Evolutionary conservation across 225 moss, liverwort and hornwort species (phyloP), one percentile per base, ranked within the genome.

Genomic region (Antitrichia curtipendula): DNA sequence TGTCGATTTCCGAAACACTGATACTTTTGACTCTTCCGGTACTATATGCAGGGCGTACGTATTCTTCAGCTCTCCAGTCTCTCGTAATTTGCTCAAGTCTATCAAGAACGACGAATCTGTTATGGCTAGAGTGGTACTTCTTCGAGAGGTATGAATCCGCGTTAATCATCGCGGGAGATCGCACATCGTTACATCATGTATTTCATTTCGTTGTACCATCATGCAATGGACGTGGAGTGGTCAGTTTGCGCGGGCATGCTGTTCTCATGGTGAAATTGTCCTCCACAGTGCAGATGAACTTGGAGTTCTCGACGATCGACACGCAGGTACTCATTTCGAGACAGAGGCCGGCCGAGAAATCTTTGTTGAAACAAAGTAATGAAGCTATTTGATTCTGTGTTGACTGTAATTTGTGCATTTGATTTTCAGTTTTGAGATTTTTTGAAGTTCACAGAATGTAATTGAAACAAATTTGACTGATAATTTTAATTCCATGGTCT

Each of bases 21-120:
- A 88, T 68, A 36, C 11, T 85, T 81, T 84, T 78, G 41, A 53
- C 38, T 89, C 59, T 85, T 22, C 31, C 32, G 85, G 80, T 59
- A 49, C 28, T 80, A 41, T 75, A 71, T 85, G 74, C 95, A 99
- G 99, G 90, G 95, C 95, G 20, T 96, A 91, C 64, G 88, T 99
- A 23, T 99, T 96, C 89, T 97, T 99, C 85, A 99, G 99, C 91
- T 97, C 99, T 17, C 92, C 99, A 36, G 83, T 97, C 78, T 75
- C 88, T 86, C 95, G 92, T 68, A 92, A 94, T 77, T 89, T 95
- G 86, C 90, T 99, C 72, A 93, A 95, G 90, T 86, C 87, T 59
- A 95, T 99, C 41, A 99, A 96, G 85, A 90, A 91, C 57, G 95
- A 99, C 86, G 90, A 89, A 66, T 95, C 94, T 86, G 93, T 95